Conservation (phyloP, 2,329 filamentous ascomycete species). For the Talaromyces piceae region DNA sequence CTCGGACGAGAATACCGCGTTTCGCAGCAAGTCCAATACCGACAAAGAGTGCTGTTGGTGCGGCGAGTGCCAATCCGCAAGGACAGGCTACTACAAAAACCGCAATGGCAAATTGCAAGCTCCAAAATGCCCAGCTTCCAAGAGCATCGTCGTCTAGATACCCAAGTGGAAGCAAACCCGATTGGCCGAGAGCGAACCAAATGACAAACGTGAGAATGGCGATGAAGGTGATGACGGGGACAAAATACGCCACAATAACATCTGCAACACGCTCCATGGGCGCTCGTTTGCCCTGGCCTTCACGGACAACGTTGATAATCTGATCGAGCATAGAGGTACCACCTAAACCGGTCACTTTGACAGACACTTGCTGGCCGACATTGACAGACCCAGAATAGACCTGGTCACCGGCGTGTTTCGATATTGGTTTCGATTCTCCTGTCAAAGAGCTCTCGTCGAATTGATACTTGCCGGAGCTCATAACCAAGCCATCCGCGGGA, state of each 20-base stretch:
- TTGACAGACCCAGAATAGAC: conserved; percentile 44
- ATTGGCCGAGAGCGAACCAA: conserved; percentile 40
- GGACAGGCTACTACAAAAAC: conserved; percentile 84
- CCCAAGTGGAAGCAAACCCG: conserved; percentile 39
- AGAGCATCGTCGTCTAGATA: conserved; percentile 45
- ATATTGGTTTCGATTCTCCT: conserved; percentile 42
- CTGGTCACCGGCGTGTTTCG: conserved; percentile 34
- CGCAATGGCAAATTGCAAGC: conserved; percentile 63
- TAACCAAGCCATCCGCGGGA: conserved; percentile 67
- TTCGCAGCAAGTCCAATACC: conserved; percentile 72
- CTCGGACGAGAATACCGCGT: conserved; percentile 73
- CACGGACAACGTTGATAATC: conserved; percentile 43
- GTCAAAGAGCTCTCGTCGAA: conserved; percentile 93
- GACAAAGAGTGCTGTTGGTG: conserved; percentile 79
- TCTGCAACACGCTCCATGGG: conserved; percentile 43
- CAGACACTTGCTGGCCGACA: conserved; percentile 37
- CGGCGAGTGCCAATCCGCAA: conserved; percentile 76
- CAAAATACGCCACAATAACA: conserved; percentile 42
- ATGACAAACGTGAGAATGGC: conserved; percentile 41
- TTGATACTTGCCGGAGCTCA: conserved; percentile 48
- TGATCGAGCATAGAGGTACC: conserved; percentile 45
- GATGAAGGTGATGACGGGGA: conserved; percentile 42
- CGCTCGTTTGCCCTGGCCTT: conserved; percentile 43
- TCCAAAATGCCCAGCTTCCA: conserved; percentile 46
- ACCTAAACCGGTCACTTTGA: conserved; percentile 38